A percentile compares a stretch with the other conserved stretches of the same genome.
Conservation (phyloP, 768 basidiomycete species). For the Grammothele lineata region DNA sequence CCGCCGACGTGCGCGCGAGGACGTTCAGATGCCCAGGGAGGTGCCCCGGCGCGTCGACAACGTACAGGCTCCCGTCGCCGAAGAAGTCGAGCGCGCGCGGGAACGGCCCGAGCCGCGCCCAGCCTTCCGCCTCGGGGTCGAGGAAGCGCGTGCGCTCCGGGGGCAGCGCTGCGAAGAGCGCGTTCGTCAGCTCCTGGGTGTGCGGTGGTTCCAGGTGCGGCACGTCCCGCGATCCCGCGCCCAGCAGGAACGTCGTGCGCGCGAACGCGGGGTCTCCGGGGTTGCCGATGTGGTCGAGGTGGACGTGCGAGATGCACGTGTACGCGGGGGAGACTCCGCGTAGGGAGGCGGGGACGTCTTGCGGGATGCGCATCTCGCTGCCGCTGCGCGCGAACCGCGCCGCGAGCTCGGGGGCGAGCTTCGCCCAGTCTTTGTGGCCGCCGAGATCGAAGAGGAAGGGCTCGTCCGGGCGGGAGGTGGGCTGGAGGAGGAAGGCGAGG, state of each 20-base stretch:
- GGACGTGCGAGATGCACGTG: neutral
- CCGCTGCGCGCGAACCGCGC: neutral
- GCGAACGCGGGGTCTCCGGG: too few relatives aligned
- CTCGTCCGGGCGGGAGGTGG: neutral
- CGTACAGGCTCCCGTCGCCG: slow-evolving; percentile 53
- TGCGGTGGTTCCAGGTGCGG: neutral
- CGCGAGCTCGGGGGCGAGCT: neutral
- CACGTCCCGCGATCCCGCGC: slow-evolving; percentile 26
- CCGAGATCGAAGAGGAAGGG: neutral
- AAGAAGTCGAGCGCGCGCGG: slow-evolving; percentile 49
- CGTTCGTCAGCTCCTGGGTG: neutral
- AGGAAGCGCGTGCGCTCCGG: slow-evolving; percentile 20
- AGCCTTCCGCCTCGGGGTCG: slow-evolving; percentile 30
- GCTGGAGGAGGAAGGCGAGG: neutral
- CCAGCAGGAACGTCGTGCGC: slow-evolving; percentile 22
- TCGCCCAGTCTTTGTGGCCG: neutral
- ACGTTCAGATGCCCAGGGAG: slow-evolving; percentile 50
- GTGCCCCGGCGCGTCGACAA: slow-evolving; percentile 56
- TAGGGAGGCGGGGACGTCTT: neutral
- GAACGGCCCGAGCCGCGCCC: slow-evolving; percentile 44
- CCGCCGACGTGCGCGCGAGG: slow-evolving; percentile 49
- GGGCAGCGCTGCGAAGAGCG: neutral
- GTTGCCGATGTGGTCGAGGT: neutral
- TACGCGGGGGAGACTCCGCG: slow-evolving; percentile 26
- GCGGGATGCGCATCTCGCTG: neutral